Percentiles rank a stretch among this genome's conserved stretches.
These are phyloP conservation scores for Pseudisothecium myosuroides DNA, from an alignment of 225 moss, liverwort and hornwort species.

Conservation along the genomic window DNA sequence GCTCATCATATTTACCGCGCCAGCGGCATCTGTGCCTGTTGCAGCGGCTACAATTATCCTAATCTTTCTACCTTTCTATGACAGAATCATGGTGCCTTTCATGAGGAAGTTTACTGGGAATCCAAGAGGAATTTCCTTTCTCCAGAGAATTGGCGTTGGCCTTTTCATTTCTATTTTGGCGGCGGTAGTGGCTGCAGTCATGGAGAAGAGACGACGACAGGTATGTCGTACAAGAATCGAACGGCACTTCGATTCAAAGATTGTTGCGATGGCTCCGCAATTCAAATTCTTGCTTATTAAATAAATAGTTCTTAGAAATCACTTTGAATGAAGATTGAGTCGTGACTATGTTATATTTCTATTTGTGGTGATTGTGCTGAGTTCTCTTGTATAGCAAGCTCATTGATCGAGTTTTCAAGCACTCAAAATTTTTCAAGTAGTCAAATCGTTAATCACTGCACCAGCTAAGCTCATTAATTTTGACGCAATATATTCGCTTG, in stretches of 20 bases:
- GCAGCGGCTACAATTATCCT: constrained; percentile 23
- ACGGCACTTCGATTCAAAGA: background rate
- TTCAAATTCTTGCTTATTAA: background rate
- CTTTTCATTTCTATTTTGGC: constrained; percentile 28
- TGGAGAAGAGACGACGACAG: constrained; percentile 40
- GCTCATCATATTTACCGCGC: constrained; percentile 4
- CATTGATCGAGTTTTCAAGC: background rate
- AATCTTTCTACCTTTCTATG: constrained; percentile 43
- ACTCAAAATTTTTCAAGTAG: background rate
- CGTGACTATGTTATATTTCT: background rate
- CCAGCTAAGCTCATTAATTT: background rate
- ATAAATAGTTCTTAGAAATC: no score
- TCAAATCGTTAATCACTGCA: no score
- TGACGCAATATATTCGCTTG: background rate
- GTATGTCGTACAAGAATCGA: background rate
- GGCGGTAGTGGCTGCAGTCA: constrained; percentile 26
- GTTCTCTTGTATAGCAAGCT: background rate
- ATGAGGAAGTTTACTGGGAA: constrained; percentile 22
- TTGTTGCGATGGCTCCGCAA: background rate
- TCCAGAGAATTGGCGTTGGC: constrained; percentile 50
- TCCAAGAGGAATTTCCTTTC: constrained; percentile 43
- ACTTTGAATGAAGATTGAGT: background rate
- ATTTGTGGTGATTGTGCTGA: background rate
- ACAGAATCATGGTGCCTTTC: constrained; percentile 33
- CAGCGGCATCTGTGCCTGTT: constrained; percentile 45